Evolutionary conservation across 2,329 filamentous ascomycete species (phyloP).

Genomic region (Capronia epimyces): DNA sequence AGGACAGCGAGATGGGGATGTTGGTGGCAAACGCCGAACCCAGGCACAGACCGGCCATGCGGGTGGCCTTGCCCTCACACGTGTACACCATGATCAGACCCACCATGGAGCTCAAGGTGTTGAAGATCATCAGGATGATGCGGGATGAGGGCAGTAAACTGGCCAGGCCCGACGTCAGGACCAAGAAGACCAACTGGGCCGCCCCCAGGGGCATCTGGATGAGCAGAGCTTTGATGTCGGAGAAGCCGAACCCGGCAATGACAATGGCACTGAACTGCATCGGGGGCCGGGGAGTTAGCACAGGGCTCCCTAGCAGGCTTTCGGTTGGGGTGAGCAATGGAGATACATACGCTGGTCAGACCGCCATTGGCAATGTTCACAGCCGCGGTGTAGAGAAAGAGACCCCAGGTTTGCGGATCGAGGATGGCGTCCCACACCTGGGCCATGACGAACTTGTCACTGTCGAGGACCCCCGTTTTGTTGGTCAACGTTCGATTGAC

Average conservation of each 20-base stretch:
- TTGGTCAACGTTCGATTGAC: slow-evolving; percentile 50
- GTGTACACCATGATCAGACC: slow-evolving; percentile 35
- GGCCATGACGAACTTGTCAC: slow-evolving; percentile 43
- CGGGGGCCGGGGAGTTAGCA: slow-evolving; percentile 7
- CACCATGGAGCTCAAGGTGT: slow-evolving; percentile 31
- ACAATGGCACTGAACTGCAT: slow-evolving; percentile 35
- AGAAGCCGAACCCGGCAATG: slow-evolving; percentile 37
- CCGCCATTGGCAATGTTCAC: slow-evolving; percentile 55
- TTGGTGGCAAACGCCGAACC: slow-evolving; percentile 35
- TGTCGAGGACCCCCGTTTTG: slow-evolving; percentile 49
- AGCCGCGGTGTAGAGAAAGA: slow-evolving; percentile 50
- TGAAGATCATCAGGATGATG: slow-evolving; percentile 35
- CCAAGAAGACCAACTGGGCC: slow-evolving; percentile 34
- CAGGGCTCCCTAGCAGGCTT: no score
- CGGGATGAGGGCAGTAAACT: slow-evolving; percentile 30
- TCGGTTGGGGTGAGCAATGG: no score
- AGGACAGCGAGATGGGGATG: slow-evolving; percentile 37
- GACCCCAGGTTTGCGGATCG: slow-evolving; percentile 56
- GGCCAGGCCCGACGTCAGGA: slow-evolving; percentile 31
- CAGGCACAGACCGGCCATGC: slow-evolving; percentile 32
- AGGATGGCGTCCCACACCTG: slow-evolving; percentile 45
- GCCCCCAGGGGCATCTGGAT: slow-evolving; percentile 36
- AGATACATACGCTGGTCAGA: slow-evolving; percentile 47
- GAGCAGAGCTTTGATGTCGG: slow-evolving; percentile 33
- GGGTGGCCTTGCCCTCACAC: slow-evolving; percentile 29